A percentile compares a stretch with the other conserved stretches of the same genome.
phyloP scores from a whole-genome alignment of 1,139 yeast species.

The Blastobotrys indianensis region DNA sequence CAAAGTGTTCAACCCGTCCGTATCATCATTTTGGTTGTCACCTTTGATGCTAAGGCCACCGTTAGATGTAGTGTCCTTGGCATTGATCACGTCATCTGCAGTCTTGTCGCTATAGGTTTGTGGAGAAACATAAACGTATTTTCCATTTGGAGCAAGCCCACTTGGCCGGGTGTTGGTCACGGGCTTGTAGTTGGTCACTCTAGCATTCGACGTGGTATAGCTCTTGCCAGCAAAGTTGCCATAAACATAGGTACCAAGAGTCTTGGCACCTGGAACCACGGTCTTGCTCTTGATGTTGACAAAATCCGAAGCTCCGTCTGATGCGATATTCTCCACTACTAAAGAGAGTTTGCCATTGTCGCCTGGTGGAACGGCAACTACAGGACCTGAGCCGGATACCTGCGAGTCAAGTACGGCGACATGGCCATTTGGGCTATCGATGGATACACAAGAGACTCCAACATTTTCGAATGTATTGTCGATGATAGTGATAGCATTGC shows the following conservation, averaged over 20 bases:
- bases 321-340: no score
- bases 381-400: background rate
- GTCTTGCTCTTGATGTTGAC: no score
- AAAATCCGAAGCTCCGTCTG: no score
- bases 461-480: slow-evolving; percentile 8
- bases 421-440: background rate
- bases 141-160: slow-evolving; percentile 2
- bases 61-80: slow-evolving; percentile 4
- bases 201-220: background rate
- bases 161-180: slow-evolving; percentile 3
- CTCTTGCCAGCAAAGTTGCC: background rate
- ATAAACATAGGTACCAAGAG: background rate
- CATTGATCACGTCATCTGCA: slow-evolving; percentile 6
- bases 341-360: no score
- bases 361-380: no score
- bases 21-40: slow-evolving; percentile 15
- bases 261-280: no score
- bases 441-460: slow-evolving; percentile 6
- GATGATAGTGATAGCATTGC: slow-evolving; percentile 11
- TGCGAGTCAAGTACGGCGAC: background rate
- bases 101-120: slow-evolving; percentile 10
- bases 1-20: slow-evolving; percentile 11
- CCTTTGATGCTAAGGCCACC: background rate
- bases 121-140: slow-evolving; percentile 9
- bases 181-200: background rate